phyloP scores from a whole-genome alignment of 129 eudicot species.

The Artemisia annua region DNA sequence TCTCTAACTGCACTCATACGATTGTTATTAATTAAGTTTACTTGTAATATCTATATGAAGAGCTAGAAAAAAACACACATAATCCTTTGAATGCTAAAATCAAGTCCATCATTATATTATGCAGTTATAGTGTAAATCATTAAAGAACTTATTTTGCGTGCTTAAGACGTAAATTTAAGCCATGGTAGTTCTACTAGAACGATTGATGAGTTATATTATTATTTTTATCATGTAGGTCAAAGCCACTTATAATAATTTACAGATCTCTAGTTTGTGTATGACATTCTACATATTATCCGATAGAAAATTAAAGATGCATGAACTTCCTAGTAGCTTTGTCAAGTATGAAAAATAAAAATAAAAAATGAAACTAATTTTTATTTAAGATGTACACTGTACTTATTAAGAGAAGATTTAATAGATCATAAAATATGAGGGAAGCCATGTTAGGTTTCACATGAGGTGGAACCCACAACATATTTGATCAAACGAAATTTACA shows the following conservation, averaged over 20 bases:
- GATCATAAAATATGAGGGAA: background rate
- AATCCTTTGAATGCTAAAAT: too few species aligned
- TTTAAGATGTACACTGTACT: background rate
- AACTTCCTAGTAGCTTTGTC: background rate
- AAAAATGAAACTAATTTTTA: background rate
- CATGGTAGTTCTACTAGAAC: too few species aligned
- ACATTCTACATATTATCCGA: background rate
- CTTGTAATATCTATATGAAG: too few species aligned
- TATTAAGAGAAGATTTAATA: constrained; percentile 4
- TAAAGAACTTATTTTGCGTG: background rate
- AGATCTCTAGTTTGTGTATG: background rate
- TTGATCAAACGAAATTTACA: constrained; percentile 9
- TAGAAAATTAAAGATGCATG: constrained; percentile 1
- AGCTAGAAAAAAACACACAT: too few species aligned
- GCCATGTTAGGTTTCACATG: constrained; percentile 31
- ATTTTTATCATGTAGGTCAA: too few species aligned
- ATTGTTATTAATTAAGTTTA: too few species aligned
- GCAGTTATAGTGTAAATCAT: too few species aligned
- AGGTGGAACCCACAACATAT: constrained; percentile 23
- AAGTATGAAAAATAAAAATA: background rate
- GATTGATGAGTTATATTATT: too few species aligned
- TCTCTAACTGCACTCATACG: too few species aligned
- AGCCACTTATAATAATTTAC: too few species aligned
- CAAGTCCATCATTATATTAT: too few species aligned
- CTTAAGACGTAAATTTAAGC: too few species aligned